These are phyloP conservation scores for Podospora tetraspora DNA, from an alignment of 495 filamentous ascomycete species.

Conservation along the genomic window DNA sequence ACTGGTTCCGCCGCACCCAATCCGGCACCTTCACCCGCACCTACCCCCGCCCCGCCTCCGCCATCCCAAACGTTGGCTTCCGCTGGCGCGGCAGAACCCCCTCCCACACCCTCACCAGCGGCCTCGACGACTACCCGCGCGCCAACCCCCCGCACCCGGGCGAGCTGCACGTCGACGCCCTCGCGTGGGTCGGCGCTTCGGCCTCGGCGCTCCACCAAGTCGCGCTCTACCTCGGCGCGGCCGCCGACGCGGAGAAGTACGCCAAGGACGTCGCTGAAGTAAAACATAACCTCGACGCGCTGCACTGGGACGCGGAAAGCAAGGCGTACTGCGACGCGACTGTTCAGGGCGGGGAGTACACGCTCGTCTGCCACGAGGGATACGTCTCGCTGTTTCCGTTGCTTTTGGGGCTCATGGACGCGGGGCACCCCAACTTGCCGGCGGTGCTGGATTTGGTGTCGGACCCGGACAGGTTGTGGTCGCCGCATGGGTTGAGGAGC, in stretches of 20 bases:
- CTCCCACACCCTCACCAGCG: constrained; percentile 78
- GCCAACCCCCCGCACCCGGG: constrained; percentile 91
- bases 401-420: constrained; percentile 62
- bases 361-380: constrained; percentile 86
- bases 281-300: constrained; percentile 72
- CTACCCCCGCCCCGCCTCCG: constrained; percentile 74
- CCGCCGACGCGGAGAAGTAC: constrained; percentile 65
- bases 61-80: constrained; percentile 76
- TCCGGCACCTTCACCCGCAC: constrained; percentile 64
- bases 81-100: constrained; percentile 86
- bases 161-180: constrained; percentile 86
- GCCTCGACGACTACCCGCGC: constrained; percentile 88
- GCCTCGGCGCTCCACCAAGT: constrained; percentile 69
- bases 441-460: constrained; percentile 66
- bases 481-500: constrained; percentile 72
- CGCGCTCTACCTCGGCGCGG: constrained; percentile 60
- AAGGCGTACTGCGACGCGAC: constrained; percentile 86
- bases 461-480: constrained; percentile 76
- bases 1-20: constrained; percentile 90
- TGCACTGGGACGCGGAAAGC: constrained; percentile 74
- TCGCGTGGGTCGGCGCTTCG: constrained; percentile 93
- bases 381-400: constrained; percentile 90
- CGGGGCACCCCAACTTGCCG: constrained; percentile 67
- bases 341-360: constrained; percentile 77
- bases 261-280: constrained; percentile 65